Conservation (phyloP, 2,329 filamentous ascomycete genomes). For the Penicillium sp. region DNA sequence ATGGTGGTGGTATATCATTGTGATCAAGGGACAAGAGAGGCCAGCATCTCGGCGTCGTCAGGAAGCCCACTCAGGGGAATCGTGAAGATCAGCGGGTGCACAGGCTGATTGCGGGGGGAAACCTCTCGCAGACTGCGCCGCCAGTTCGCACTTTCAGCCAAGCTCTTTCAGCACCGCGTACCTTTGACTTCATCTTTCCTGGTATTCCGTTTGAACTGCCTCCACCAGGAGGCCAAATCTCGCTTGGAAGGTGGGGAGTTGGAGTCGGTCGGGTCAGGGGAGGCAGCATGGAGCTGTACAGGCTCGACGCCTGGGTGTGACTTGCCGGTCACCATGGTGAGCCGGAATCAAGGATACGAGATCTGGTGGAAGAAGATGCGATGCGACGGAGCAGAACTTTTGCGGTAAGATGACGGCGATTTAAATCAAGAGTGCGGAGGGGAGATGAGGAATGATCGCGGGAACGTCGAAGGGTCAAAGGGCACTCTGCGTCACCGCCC, state of each 20-base stretch:
- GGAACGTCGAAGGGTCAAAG: slow-evolving; percentile 13
- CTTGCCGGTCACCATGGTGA: slow-evolving; percentile 41
- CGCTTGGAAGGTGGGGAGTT: slow-evolving; percentile 78
- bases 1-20: neutral
- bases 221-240: slow-evolving; percentile 97
- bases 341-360: slow-evolving; percentile 3
- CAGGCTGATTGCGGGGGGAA: neutral
- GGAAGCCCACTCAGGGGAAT: neutral
- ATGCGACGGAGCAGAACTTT: neutral
- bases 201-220: slow-evolving; percentile 77
- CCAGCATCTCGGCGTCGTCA: neutral
- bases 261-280: slow-evolving; percentile 50
- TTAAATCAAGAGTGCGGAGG: slow-evolving; percentile 4
- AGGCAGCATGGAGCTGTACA: slow-evolving; percentile 34
- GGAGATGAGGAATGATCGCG: slow-evolving; percentile 20
- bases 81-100: neutral
- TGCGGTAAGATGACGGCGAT: neutral
- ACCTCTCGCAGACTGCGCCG: too few relatives aligned
- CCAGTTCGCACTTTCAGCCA: neutral
- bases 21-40: neutral
- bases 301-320: slow-evolving; percentile 37
- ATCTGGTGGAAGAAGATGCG: neutral
- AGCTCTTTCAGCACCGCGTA: slow-evolving; percentile 36
- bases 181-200: slow-evolving; percentile 66
- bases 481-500: slow-evolving; percentile 33